Conservation (phyloP, 257 asterid species). For the Solanum bulbocastanum region DNA sequence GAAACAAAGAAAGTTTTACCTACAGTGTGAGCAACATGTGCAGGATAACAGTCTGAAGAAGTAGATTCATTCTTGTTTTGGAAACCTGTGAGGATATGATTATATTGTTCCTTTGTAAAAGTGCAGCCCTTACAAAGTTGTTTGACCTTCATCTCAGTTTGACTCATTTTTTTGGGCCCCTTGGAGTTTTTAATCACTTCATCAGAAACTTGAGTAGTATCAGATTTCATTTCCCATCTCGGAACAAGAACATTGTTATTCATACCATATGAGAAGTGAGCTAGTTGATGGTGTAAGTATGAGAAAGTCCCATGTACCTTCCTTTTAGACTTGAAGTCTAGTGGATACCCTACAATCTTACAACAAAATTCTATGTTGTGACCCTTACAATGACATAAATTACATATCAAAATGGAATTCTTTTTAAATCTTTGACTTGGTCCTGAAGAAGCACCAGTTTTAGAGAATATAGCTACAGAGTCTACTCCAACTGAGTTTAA, state of each 20-base stretch:
- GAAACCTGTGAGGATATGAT: neutral
- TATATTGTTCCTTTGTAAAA: neutral
- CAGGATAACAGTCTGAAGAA: too few relatives aligned
- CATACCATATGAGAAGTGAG: neutral
- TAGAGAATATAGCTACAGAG: neutral
- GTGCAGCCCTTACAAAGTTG: neutral
- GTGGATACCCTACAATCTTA: neutral
- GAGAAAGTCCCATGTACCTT: neutral
- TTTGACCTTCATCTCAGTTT: neutral
- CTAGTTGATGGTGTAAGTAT: neutral
- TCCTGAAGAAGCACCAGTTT: too few relatives aligned
- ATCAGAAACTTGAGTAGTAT: neutral
- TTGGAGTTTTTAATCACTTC: neutral
- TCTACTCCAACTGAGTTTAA: neutral
- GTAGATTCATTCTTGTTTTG: neutral
- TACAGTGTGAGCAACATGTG: too few relatives aligned
- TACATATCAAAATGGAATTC: neutral
- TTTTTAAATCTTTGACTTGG: neutral
- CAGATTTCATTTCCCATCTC: neutral
- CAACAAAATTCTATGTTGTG: neutral
- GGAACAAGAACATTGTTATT: too few relatives aligned
- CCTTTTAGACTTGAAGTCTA: too few relatives aligned
- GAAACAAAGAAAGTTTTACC: too few relatives aligned
- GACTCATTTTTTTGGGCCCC: too few relatives aligned
- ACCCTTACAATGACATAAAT: too few relatives aligned